phyloP scores from a whole-genome alignment of 257 asterid genomes.

The Nicotiana undulata region DNA sequence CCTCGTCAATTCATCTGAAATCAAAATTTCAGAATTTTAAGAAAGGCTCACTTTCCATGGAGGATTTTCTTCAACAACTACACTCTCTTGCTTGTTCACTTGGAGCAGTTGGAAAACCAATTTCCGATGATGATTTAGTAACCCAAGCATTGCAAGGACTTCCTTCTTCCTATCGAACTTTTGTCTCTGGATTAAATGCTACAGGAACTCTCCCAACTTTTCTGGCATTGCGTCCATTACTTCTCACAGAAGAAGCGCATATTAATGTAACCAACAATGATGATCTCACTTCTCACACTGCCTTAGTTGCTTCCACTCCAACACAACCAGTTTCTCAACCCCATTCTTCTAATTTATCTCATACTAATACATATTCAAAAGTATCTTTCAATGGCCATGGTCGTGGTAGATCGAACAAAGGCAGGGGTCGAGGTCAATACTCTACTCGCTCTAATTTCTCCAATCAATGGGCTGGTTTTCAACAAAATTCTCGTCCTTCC shows the following conservation, averaged over 20 bases:
- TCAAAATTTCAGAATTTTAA: not conserved
- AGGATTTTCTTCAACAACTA: not conserved
- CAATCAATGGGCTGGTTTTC: not conserved
- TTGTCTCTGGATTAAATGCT: not conserved
- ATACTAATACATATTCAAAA: not conserved
- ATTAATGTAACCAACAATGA: not conserved
- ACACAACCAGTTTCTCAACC: not conserved
- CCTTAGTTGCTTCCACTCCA: not conserved
- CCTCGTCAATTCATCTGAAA: not conserved
- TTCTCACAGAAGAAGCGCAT: not conserved
- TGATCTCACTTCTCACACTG: not conserved
- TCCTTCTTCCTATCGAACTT: no score
- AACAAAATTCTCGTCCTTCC: not conserved
- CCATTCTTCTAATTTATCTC: not conserved
- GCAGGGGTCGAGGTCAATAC: not conserved
- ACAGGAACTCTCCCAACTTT: not conserved
- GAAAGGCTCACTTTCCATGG: not conserved
- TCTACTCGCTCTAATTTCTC: not conserved
- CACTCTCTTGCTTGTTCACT: not conserved
- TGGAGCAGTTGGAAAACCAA: not conserved
- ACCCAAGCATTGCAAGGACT: no score
- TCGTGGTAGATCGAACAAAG: not conserved
- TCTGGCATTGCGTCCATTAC: not conserved
- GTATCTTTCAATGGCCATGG: not conserved
- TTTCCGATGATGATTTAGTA: not conserved